These are phyloP conservation scores for Athelia psychrophila DNA, from an alignment of 1,284 basidiomycete genomes.

Conservation along the genomic window DNA sequence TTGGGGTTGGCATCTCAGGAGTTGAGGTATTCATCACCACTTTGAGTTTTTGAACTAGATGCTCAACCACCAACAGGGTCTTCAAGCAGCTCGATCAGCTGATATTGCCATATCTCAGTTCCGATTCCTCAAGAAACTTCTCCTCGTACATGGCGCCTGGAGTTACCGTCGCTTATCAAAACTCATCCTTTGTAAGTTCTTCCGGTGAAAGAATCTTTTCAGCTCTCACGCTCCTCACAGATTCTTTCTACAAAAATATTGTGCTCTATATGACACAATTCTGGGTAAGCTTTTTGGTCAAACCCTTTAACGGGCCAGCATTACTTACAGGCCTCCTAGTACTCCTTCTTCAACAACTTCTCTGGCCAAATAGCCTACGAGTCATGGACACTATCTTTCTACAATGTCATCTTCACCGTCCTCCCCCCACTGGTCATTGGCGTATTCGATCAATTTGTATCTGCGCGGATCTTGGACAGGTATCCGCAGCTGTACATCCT, in stretches of 20 bases:
- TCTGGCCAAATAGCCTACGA: constrained; percentile 98
- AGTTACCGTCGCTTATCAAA: constrained; percentile 95
- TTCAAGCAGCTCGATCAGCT: constrained; percentile 96
- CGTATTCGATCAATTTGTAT: constrained; percentile 97
- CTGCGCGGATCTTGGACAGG: constrained; percentile 92
- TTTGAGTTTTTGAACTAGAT: constrained; percentile 1
- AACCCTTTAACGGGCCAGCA: constrained; percentile 1
- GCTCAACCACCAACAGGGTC: constrained; percentile 51
- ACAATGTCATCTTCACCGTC: constrained; percentile 93
- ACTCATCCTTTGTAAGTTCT: constrained; percentile 83
- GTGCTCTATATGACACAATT: constrained; percentile 97
- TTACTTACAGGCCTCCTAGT: constrained; percentile 45
- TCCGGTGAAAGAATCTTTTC: not conserved
- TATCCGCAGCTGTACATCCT: constrained; percentile 97
- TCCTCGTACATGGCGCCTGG: constrained; percentile 98
- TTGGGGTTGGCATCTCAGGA: constrained; percentile 97
- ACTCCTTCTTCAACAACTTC: constrained; percentile 98
- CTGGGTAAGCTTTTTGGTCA: constrained; percentile 62
- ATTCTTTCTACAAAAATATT: constrained; percentile 97
- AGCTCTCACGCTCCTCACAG: constrained; percentile 34
- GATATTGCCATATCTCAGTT: constrained; percentile 99
- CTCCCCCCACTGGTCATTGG: constrained; percentile 97
- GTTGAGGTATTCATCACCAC: constrained; percentile 68
- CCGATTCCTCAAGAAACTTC: constrained; percentile 91
- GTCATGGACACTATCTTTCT: constrained; percentile 95